These are phyloP conservation scores for Penium margaritaceum DNA, from an alignment of 139 green algal genomes.

Conservation along the genomic window DNA sequence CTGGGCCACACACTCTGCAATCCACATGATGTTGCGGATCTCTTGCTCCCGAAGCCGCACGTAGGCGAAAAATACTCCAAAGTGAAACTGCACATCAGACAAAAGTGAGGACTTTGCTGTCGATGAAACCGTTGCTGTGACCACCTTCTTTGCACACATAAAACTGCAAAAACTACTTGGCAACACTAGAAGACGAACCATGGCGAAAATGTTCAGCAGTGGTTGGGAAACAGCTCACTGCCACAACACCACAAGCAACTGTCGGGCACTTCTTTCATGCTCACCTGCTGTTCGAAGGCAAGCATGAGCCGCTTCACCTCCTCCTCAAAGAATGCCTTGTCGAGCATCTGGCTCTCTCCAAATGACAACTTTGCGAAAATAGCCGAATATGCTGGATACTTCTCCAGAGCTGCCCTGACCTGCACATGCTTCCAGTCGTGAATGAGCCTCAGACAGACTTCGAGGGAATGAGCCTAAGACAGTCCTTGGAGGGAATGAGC, in stretches of 20 bases:
- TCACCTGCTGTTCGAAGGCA: conserved; percentile 48
- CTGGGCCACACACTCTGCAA: conserved; percentile 56
- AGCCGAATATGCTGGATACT: conserved; percentile 38
- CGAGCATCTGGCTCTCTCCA: conserved; percentile 48
- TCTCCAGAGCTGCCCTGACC: conserved; percentile 56
- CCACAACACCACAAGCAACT: neutral
- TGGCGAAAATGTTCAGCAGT: neutral
- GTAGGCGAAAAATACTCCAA: conserved; percentile 54
- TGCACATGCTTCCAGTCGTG: conserved; percentile 11
- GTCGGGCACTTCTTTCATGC: neutral
- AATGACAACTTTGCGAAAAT: conserved; percentile 48
- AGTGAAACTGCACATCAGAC: conserved; percentile 51
- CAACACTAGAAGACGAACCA: neutral
- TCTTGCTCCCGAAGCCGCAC: conserved; percentile 54
- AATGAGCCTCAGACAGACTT: neutral
- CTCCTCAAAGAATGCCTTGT: conserved; percentile 54
- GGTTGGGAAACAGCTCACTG: neutral
- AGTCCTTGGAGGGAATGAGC: no score
- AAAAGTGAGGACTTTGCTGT: neutral
- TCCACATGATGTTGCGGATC: conserved; percentile 60
- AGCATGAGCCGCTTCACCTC: conserved; percentile 46
- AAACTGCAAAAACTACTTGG: neutral
- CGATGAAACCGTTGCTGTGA: no score
- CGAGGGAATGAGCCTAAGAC: no score
- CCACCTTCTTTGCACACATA: neutral